Percentiles rank a stretch among this genome's conserved stretches.
phyloP scores from a whole-genome alignment of 371 early-diverging fungal species.

The Umbelopsis sp. region DNA sequence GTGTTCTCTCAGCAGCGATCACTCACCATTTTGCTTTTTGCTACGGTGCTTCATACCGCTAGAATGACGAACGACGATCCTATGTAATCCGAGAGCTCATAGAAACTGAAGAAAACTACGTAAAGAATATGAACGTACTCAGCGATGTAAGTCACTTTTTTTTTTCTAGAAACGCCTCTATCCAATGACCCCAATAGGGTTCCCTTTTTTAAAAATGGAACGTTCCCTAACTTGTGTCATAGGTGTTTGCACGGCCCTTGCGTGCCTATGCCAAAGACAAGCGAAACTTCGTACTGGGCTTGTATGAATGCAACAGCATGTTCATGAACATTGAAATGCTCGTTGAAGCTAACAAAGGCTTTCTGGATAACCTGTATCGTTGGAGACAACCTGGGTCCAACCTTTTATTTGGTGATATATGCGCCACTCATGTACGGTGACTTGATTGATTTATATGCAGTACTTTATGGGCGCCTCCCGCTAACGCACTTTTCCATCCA shows the following conservation, averaged over 20 bases:
- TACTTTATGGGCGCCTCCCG: too few relatives aligned
- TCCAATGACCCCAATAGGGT: neutral
- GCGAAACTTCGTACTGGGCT: constrained; percentile 1
- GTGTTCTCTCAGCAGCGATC: too few relatives aligned
- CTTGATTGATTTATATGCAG: neutral
- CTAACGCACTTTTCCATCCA: neutral
- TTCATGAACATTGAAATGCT: constrained; percentile 51
- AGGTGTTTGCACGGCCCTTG: constrained; percentile 6
- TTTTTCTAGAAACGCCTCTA: neutral
- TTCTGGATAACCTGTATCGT: constrained; percentile 35
- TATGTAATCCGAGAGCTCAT: constrained; percentile 37
- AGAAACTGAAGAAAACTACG: constrained; percentile 44
- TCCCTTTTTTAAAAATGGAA: constrained; percentile 1
- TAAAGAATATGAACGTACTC: constrained; percentile 35
- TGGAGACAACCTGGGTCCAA: constrained; percentile 12
- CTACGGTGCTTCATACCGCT: neutral
- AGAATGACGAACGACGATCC: constrained; percentile 19
- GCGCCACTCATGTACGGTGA: constrained; percentile 45
- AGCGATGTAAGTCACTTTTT: constrained; percentile 31
- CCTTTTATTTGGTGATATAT: constrained; percentile 42
- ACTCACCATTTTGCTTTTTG: neutral
- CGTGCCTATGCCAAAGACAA: constrained; percentile 8
- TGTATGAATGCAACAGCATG: constrained; percentile 22
- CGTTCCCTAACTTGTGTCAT: neutral
- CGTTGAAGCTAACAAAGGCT: constrained; percentile 31